phyloP scores from a whole-genome alignment of 495 filamentous ascomycete species.

The Copromyces sp. region DNA sequence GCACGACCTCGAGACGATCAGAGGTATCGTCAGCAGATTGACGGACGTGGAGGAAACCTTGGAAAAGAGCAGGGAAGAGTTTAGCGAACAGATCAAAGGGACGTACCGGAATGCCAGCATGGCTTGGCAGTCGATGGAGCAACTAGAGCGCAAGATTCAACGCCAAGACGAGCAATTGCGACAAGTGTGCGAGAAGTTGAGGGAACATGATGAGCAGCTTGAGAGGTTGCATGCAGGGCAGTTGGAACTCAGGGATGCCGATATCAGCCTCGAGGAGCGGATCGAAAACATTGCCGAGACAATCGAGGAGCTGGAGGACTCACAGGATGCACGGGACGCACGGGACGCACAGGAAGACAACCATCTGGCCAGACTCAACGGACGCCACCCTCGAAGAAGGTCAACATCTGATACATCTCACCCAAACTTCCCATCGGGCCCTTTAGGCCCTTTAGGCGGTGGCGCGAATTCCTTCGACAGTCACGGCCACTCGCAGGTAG shows the following conservation, averaged over 20 bases:
- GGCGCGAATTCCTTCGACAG: constrained; percentile 14
- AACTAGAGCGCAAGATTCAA: constrained; percentile 30
- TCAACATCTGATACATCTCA: constrained; percentile 25
- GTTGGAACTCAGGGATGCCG: constrained; percentile 40
- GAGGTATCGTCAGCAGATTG: constrained; percentile 31
- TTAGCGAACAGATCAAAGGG: constrained; percentile 37
- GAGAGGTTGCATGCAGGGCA: constrained; percentile 33
- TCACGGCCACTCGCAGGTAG: constrained; percentile 12
- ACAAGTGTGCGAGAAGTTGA: constrained; percentile 33
- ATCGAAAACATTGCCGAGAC: constrained; percentile 38
- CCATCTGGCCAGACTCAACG: constrained; percentile 3
- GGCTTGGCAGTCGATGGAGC: constrained; percentile 39
- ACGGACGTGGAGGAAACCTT: constrained; percentile 41
- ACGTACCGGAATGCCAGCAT: constrained; percentile 41
- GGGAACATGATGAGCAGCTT: constrained; percentile 29
- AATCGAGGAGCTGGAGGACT: constrained; percentile 14
- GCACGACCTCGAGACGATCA: constrained; percentile 22
- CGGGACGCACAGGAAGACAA: constrained; percentile 11
- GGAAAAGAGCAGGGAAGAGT: constrained; percentile 40
- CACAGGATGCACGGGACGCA: not conserved
- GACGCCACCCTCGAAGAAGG: constrained; percentile 16
- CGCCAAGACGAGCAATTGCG: constrained; percentile 37
- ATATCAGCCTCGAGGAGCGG: constrained; percentile 40
- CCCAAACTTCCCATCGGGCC: constrained; percentile 15
- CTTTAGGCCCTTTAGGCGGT: constrained; percentile 24